Evolutionary conservation across 805 yeast genomes (phyloP).

Genomic region (Zygoascus flipseniorum): DNA sequence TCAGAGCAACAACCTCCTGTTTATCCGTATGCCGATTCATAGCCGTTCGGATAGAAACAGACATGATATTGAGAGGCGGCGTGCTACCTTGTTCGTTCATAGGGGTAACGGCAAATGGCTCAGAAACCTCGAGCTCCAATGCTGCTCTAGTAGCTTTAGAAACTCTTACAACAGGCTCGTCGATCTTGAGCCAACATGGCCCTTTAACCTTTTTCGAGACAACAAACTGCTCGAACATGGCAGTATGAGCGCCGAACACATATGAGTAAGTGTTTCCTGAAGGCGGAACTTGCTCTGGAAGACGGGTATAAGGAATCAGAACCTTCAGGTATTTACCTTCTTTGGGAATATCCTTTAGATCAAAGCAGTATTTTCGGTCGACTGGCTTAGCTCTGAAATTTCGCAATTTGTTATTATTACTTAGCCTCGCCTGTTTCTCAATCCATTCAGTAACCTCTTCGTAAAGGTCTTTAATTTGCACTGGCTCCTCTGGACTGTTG

Average conservation of each 20-base stretch:
- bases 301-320: constrained; percentile 48
- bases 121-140: constrained; percentile 2
- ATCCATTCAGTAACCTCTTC: constrained; percentile 67
- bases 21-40: constrained; percentile 65
- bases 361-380: constrained; percentile 80
- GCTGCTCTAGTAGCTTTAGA: constrained; percentile 34
- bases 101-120: constrained; percentile 41
- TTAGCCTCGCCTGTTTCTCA: constrained; percentile 38
- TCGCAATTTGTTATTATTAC: constrained; percentile 4
- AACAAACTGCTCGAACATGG: constrained; percentile 78
- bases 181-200: constrained; percentile 88
- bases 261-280: constrained; percentile 64
- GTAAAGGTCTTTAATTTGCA: constrained; percentile 53
- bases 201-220: constrained; percentile 84
- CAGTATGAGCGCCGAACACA: constrained; percentile 70
- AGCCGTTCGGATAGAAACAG: constrained; percentile 71
- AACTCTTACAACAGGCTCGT: constrained; percentile 47
- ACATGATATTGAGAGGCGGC: constrained; percentile 66
- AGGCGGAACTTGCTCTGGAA: neutral
- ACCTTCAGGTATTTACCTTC: constrained; percentile 76
- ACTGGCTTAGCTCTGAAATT: constrained; percentile 60
- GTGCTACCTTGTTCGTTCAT: constrained; percentile 34
- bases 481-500: constrained; percentile 6
- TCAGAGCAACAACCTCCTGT: constrained; percentile 82
- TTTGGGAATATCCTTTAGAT: constrained; percentile 66